Base-by-base conservation (phyloP, 108 stramenopile genomes). In the Nitzschia sp. region DNA sequence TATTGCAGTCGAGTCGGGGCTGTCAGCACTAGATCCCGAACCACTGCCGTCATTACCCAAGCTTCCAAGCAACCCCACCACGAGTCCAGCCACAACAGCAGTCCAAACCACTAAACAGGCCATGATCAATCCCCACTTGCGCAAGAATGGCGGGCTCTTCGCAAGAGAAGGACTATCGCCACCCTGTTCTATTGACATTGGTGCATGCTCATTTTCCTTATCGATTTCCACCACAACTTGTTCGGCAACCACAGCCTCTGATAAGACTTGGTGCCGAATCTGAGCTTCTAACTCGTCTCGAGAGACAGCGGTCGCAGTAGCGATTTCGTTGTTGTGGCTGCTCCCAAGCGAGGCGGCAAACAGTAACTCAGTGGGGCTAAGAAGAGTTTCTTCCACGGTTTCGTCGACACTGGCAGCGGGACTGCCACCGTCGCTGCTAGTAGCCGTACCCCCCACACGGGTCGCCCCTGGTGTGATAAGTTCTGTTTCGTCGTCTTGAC, bases 201-300 rank as follows among this genome's bases (percentile, higher is more conserved):
- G n/a, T n/a, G n/a, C n/a, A n/a, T 42, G 38, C 38, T 42, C 38
- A 42, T 15, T 8, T 8, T 42, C 38, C 8, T 15, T 8, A 15
- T 42, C 15, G 11, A 42, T 15, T 42, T 42, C 38, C 38, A 15
- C 38, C 38, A 11, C 38, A 42, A 42, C 11, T 42, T 42, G 38
- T 6, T 59, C 31, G 18, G 58, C 58, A 11, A 59, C 58, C 31
- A 59, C 28, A 34, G 31, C 58, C 4, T 59, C 58, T 21, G 28
- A 17, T 27, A 59, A 34, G 33, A 59, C 28, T 59, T 59, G 58
- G 1, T 33, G 58, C n/a, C 58, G 23, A 11, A 59, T 27, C 35
- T 59, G 26, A 19, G 23, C 58, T 59, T 59, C 58, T 1, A 59
- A 21, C 9, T 59, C 58, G 5, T 59, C 58, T 33, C 32, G 29